Evolutionary conservation across 345 rosid genomes (phyloP), one percentile per base, ranked within the genome.

Genomic region (Schrenkiella parvula): DNA sequence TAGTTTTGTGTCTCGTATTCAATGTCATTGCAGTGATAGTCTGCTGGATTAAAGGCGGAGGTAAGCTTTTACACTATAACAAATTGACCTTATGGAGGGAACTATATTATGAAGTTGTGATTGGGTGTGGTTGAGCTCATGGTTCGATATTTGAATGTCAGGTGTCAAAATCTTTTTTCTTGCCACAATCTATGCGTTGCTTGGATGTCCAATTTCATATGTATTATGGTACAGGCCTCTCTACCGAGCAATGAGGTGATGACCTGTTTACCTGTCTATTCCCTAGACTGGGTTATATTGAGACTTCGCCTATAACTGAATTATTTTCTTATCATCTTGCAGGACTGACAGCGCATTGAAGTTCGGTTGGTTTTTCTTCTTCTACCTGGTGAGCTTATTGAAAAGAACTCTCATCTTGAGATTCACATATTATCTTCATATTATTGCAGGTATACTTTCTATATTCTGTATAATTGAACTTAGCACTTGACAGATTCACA

Each of bases 261-360:
- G 10, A 3, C 29, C 34, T 9, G 37, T 15, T 22, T 57, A 6
- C n/a, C 44, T 17, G 47, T 22, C 46, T 32, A 21, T 69, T 50
- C 35, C 18, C 2, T 68, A 42, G 53, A 15, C 47, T 11, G 1
- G 12, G 22, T 57, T 57, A 14, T 69, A 57, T 68, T 43, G 44
- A 25, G 22, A 57, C 12, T 4, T 8, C 59, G 39, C n/a, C 21
- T 47, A 70, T 47, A 59, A 4, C 48, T 17, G 47, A 29, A 37
- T 2, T 6, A 17, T 31, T 41, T 26, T 68, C 23, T 77, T 76
- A 68, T 35, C 60, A 57, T 14, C 66, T 81, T 87, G 80, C 92
- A 95, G 99, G 88, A 92, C 98, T 1, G 95, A 95, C 80, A 95
- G 99, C 43, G 99, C 99, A 19, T 61, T 95, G 83, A 95, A 84